phyloP scores from a whole-genome alignment of 192 early-diverging fungal genomes.

The Coemansia sp. region DNA sequence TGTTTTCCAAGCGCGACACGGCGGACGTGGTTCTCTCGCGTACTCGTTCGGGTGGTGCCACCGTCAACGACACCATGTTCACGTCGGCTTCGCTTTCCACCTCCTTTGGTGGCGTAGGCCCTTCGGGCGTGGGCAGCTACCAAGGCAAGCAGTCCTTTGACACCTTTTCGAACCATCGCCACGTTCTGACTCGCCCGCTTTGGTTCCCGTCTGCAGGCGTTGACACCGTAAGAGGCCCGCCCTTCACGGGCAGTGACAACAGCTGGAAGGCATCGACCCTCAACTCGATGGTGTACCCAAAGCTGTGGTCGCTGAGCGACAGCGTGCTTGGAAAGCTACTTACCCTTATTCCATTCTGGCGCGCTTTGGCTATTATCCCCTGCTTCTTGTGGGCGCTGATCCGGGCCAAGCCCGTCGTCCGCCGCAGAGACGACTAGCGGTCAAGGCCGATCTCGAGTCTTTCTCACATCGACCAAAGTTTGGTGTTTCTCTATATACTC shows the following conservation, averaged over 20 bases:
- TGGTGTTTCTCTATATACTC: too few relatives aligned
- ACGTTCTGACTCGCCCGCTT: constrained; percentile 50
- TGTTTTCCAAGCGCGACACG: constrained; percentile 57
- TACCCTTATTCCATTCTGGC: constrained; percentile 42
- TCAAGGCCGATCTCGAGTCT: too few relatives aligned
- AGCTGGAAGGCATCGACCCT: constrained; percentile 31
- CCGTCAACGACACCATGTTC: constrained; percentile 78
- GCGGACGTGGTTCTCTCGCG: constrained; percentile 58
- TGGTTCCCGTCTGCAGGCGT: constrained; percentile 38
- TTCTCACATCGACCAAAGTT: too few relatives aligned
- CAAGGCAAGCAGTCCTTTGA: constrained; percentile 75
- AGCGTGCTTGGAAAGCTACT: constrained; percentile 14
- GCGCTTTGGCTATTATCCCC: constrained; percentile 21
- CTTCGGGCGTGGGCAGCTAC: constrained; percentile 82
- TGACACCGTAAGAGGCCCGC: constrained; percentile 34
- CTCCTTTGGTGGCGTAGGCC: constrained; percentile 89
- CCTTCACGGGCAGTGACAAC: constrained; percentile 18
- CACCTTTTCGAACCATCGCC: constrained; percentile 72
- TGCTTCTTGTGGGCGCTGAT: constrained; percentile 24
- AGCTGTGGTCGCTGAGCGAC: constrained; percentile 11
- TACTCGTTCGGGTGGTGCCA: constrained; percentile 70
- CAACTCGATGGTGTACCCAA: constrained; percentile 18
- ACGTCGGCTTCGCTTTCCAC: constrained; percentile 52
- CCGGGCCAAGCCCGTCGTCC: constrained; percentile 15
- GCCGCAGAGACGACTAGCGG: constrained; percentile 3